Evolutionary conservation across 2,329 filamentous ascomycete species (phyloP).

Genomic region (Alternaria infectoria): DNA sequence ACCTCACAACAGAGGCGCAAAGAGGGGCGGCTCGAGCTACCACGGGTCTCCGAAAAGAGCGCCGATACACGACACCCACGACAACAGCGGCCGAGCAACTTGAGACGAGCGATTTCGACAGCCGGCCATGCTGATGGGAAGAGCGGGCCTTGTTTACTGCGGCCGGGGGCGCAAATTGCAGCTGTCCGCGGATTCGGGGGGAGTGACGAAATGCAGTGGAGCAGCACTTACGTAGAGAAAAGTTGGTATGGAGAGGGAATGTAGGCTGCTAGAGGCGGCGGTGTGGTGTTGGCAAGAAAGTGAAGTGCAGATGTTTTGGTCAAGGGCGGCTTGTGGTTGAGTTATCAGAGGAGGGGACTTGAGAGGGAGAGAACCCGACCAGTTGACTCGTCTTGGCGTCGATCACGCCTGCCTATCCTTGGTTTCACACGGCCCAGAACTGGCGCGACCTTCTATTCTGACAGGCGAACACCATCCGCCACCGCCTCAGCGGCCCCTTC

Average conservation of each 20-base stretch:
- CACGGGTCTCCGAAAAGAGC: slow-evolving; percentile 19
- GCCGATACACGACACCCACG: slow-evolving; percentile 14
- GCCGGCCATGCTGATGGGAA: slow-evolving; percentile 25
- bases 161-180: slow-evolving; percentile 37
- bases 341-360: slow-evolving; percentile 35
- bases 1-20: slow-evolving; percentile 29
- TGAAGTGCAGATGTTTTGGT: slow-evolving; percentile 25
- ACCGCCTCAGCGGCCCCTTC: slow-evolving; percentile 16
- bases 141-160: slow-evolving; percentile 25
- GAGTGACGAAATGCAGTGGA: slow-evolving; percentile 34
- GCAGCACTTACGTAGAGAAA: slow-evolving; percentile 39
- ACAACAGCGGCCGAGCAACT: slow-evolving; percentile 11
- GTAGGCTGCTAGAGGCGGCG: slow-evolving; percentile 12
- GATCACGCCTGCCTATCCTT: slow-evolving; percentile 35
- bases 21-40: slow-evolving; percentile 35
- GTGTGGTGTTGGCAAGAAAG: slow-evolving; percentile 24
- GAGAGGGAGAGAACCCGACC: slow-evolving; percentile 29
- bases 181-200: slow-evolving; percentile 29
- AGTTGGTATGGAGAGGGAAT: slow-evolving; percentile 13
- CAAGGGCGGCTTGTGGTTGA: slow-evolving; percentile 30
- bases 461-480: slow-evolving; percentile 17
- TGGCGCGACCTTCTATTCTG: slow-evolving; percentile 23
- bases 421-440: slow-evolving; percentile 36
- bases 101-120: slow-evolving; percentile 16
- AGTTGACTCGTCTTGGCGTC: slow-evolving; percentile 27